Evolutionary conservation across 805 yeast species (phyloP).

Genomic region (Wickerhamomyces silvicola): DNA sequence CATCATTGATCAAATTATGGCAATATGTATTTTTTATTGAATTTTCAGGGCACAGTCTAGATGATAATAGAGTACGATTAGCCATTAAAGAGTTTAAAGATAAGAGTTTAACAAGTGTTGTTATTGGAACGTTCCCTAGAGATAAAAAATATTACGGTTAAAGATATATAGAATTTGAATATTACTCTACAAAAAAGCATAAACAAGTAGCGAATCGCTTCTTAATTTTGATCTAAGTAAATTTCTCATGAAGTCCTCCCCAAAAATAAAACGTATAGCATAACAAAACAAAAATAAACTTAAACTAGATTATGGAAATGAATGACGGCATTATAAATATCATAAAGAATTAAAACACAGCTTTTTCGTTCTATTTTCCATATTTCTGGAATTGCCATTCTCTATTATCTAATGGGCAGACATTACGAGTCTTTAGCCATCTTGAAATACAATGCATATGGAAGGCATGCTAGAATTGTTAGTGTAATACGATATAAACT

Average conservation of each 20-base stretch:
- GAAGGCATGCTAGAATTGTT: slow-evolving; percentile 64
- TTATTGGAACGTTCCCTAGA: slow-evolving; percentile 55
- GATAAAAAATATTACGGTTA: slow-evolving; percentile 30
- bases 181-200: too few relatives aligned
- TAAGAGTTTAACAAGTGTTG: slow-evolving; percentile 42
- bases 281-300: background rate
- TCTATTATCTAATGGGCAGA: slow-evolving; percentile 92
- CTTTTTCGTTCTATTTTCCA: slow-evolving; percentile 49
- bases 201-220: background rate
- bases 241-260: slow-evolving; percentile 8
- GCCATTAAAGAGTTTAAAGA: slow-evolving; percentile 38
- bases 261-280: slow-evolving; percentile 9
- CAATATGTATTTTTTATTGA: slow-evolving; percentile 80
- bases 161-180: slow-evolving; percentile 3
- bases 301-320: background rate
- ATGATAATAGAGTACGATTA: slow-evolving; percentile 23
- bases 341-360: background rate
- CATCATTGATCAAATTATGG: slow-evolving; percentile 65
- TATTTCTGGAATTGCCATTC: slow-evolving; percentile 79
- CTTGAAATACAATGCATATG: slow-evolving; percentile 94
- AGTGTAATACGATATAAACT: background rate
- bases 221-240: background rate
- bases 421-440: slow-evolving; percentile 93
- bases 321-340: background rate
- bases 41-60: slow-evolving; percentile 38